Evolutionary conservation across 257 asterid species (phyloP), one percentile per base, ranked within the genome.

Genomic region (Prunella vulgaris): DNA sequence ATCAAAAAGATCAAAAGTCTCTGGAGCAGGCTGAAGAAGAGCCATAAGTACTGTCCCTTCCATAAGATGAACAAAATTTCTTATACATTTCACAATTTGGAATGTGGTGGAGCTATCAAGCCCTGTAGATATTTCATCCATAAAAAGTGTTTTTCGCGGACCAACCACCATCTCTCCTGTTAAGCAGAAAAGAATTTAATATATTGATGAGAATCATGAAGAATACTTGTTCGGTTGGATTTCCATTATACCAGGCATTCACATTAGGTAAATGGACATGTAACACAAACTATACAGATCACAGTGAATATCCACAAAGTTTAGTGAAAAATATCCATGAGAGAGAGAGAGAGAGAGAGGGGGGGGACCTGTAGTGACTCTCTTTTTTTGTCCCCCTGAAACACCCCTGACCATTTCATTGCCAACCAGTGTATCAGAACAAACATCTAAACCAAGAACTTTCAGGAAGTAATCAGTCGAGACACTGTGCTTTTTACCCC

Each of bases 81-180:
- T 82, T 65, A 87, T 35, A 76, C 97, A 92, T 70, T 89, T 89
- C 42, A 92, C 95, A 9, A 92, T 87, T 73, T 92, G 97, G 84
- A 77, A 92, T 8, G 96, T 92, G 5, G 96, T 89, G n/a, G 96
- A 87, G 82, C 97, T 92, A 80, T 92, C 97, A 22, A 92, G 96
- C 42, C 96, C 96, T 46, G 97, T 92, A 5, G 96, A 92, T 80
- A 92, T 92, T 79, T 92, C 96, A 84, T 92, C 97, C 97, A 92
- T 89, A 68, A 89, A 89, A 66, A 87, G 89, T 21, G 97, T 92
- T 82, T 89, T 92, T 40, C 91, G 83, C 33, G 97, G 97, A 28
- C 96, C 97, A 25, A 92, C 95, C 68, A 89, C 89, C 96, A 89
- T 87, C 81, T 89, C 97, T 72, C 97, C 96, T 91, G 80, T 53